Evolutionary conservation across 345 rosid genomes (phyloP).

Genomic region (Moringa oleifera): DNA sequence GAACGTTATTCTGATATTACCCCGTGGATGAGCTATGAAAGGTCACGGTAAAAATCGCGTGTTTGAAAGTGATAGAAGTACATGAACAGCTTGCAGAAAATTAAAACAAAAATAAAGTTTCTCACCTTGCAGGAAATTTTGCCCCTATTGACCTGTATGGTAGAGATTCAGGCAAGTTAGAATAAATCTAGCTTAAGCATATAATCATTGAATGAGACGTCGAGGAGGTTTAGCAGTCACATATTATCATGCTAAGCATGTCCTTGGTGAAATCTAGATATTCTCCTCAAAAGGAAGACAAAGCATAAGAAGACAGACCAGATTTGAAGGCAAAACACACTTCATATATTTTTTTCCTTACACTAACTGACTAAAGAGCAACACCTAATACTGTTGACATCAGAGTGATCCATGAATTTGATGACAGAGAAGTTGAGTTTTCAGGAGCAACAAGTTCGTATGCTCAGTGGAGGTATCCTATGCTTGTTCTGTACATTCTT

Average conservation of each 20-base stretch:
- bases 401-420: not conserved
- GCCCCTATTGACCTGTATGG: conserved; percentile 26
- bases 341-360: too few relatives aligned
- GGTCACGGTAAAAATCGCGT: not conserved
- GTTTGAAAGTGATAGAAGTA: not conserved
- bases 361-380: not conserved
- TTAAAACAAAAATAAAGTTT: not conserved
- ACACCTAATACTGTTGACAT: not conserved
- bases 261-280: too few relatives aligned
- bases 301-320: not conserved
- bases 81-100: not conserved
- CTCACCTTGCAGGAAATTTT: conserved; percentile 44
- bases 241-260: too few relatives aligned
- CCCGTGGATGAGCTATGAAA: not conserved
- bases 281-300: not conserved
- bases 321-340: too few relatives aligned
- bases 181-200: too few relatives aligned
- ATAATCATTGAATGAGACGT: too few relatives aligned
- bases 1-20: conserved; percentile 15
- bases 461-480: too few relatives aligned
- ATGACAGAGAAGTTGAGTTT: not conserved
- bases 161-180: too few relatives aligned
- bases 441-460: too few relatives aligned
- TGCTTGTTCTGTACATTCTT: too few relatives aligned
- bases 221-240: too few relatives aligned